These are phyloP conservation scores for Tetraselmis striata DNA, from an alignment of 139 green algal genomes.

Conservation along the genomic window DNA sequence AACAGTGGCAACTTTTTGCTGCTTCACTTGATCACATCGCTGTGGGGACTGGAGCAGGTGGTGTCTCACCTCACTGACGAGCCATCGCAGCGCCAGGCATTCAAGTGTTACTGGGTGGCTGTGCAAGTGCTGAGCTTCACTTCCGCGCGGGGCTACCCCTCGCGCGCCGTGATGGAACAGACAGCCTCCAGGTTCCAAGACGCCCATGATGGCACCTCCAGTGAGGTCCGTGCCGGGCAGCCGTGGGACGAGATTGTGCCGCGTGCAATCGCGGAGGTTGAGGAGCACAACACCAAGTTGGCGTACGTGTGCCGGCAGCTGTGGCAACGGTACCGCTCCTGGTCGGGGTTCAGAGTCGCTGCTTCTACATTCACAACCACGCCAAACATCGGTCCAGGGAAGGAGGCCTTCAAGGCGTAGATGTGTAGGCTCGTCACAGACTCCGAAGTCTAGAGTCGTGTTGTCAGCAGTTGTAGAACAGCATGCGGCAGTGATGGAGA, in stretches of 20 bases:
- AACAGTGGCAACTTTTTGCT: neutral
- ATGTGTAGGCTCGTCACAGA: no score
- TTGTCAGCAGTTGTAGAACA: no score
- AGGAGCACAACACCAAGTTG: slow-evolving; percentile 4
- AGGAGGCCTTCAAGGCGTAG: neutral
- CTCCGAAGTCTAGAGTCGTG: no score
- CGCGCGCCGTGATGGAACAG: neutral
- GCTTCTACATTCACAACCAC: neutral
- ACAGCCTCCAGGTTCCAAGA: no score
- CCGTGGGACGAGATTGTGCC: neutral
- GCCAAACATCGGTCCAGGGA: neutral
- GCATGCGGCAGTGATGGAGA: no score
- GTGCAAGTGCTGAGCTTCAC: neutral
- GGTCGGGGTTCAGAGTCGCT: neutral
- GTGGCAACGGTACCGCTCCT: neutral
- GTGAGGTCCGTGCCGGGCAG: neutral
- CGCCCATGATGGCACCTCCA: no score
- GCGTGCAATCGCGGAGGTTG: neutral
- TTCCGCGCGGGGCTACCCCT: neutral
- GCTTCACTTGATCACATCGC: neutral
- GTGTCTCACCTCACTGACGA: no score
- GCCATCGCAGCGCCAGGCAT: no score
- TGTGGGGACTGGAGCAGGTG: slow-evolving; percentile 2
- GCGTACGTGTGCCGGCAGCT: slow-evolving; percentile 2
- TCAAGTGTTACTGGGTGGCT: neutral